phyloP scores from a whole-genome alignment of 257 asterid genomes.

The Perilla frutescens region DNA sequence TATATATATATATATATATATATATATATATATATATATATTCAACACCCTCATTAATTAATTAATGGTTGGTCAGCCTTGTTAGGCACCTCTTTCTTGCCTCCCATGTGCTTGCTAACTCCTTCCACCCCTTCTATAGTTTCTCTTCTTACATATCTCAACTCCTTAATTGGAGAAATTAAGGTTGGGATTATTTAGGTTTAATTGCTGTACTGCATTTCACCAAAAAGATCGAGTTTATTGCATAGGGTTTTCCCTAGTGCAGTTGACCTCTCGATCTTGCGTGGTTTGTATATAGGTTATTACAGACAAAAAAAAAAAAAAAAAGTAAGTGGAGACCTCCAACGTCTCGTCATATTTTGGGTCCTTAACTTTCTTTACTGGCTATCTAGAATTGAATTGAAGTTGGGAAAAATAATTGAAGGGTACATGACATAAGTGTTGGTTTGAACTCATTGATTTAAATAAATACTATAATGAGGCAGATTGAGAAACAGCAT shows the following conservation, averaged over 20 bases:
- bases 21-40: too few species aligned
- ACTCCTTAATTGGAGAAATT: constrained; percentile 1
- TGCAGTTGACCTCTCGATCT: too few species aligned
- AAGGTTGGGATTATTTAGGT: not conserved
- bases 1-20: too few species aligned
- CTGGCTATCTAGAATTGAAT: constrained; percentile 7
- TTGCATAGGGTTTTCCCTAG: too few species aligned
- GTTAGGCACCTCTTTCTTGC: constrained; percentile 20
- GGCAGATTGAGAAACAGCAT: not conserved
- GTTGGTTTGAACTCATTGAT: not conserved
- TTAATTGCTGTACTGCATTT: too few species aligned
- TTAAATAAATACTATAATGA: not conserved
- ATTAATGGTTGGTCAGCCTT: constrained; percentile 5
- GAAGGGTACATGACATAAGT: not conserved
- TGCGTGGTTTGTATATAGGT: too few species aligned
- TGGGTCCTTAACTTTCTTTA: not conserved
- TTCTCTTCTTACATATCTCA: not conserved
- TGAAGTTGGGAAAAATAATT: constrained; percentile 9
- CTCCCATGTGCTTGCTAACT: not conserved
- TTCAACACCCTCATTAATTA: not conserved
- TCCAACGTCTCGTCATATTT: not conserved
- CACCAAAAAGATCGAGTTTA: too few species aligned
- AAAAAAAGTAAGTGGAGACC: too few species aligned
- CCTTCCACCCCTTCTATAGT: too few species aligned
- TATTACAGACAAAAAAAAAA: too few species aligned